phyloP scores from a whole-genome alignment of 306 rosid species.

The Fragaria nilgerrensis region DNA sequence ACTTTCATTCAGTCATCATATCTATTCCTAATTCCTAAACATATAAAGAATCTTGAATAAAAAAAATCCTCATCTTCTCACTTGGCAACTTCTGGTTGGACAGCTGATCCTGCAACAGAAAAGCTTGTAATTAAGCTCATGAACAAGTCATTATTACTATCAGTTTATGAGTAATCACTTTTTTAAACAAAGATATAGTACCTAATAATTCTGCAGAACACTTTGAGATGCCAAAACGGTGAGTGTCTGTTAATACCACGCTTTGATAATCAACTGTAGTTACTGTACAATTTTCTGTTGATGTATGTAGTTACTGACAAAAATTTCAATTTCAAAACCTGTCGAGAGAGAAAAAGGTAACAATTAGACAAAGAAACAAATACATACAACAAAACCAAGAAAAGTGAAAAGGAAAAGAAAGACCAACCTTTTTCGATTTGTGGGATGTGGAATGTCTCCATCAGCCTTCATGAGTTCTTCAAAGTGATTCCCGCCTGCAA shows the following conservation, averaged over 20 bases:
- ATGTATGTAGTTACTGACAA: conserved; percentile 40
- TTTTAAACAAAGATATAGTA: not conserved
- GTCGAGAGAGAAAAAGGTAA: conserved; percentile 43
- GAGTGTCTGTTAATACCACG: conserved; percentile 47
- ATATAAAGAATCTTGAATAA: conserved; percentile 67
- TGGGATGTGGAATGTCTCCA: conserved; percentile 83
- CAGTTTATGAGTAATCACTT: not conserved
- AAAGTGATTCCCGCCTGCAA: conserved; percentile 60
- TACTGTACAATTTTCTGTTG: conserved; percentile 46
- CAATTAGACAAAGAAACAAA: conserved; percentile 56
- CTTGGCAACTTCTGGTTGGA: conserved; percentile 28
- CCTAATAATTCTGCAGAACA: conserved; percentile 21
- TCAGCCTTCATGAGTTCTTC: conserved; percentile 56
- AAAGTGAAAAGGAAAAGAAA: conserved; percentile 41
- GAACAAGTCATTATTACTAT: conserved; percentile 22
- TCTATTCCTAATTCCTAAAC: conserved; percentile 40
- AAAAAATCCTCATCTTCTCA: conserved; percentile 45
- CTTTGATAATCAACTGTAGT: conserved; percentile 39
- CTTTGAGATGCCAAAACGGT: conserved; percentile 45
- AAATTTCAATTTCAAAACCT: conserved; percentile 56
- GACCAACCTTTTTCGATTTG: conserved; percentile 83
- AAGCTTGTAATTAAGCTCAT: conserved; percentile 37
- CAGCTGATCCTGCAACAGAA: conserved; percentile 52
- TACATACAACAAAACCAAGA: conserved; percentile 59
- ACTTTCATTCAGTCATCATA: conserved; percentile 52